Evolutionary conservation across 2,329 filamentous ascomycete genomes (phyloP).

Genomic region (Colletotrichum paranaense): DNA sequence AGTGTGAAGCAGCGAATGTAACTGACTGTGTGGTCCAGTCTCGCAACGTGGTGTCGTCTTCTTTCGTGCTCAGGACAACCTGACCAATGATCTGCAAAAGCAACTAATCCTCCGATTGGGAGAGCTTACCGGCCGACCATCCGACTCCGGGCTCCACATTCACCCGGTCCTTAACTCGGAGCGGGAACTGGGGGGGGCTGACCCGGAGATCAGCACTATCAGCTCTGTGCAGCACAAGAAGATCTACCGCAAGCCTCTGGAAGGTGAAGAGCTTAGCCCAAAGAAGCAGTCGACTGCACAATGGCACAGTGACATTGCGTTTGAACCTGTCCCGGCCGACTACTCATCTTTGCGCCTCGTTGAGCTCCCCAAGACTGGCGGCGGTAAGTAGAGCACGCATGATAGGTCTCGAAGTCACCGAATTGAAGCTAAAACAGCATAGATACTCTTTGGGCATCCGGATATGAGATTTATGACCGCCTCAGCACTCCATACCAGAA

Average conservation of each 20-base stretch:
- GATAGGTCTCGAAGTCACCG: not conserved
- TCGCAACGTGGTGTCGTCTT: slow-evolving; percentile 74
- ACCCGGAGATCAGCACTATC: slow-evolving; percentile 70
- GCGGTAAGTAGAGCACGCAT: slow-evolving; percentile 40
- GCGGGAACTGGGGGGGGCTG: slow-evolving; percentile 62
- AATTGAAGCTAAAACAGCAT: not conserved
- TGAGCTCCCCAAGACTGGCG: slow-evolving; percentile 65
- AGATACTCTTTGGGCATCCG: slow-evolving; percentile 72
- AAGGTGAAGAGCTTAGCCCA: slow-evolving; percentile 41
- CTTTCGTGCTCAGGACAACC: slow-evolving; percentile 68
- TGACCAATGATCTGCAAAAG: slow-evolving; percentile 71
- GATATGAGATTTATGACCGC: slow-evolving; percentile 70
- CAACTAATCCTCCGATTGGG: slow-evolving; percentile 68
- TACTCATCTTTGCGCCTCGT: slow-evolving; percentile 70
- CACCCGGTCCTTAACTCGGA: slow-evolving; percentile 68
- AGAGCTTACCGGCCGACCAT: slow-evolving; percentile 67
- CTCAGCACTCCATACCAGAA: slow-evolving; percentile 61
- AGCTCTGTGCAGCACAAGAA: slow-evolving; percentile 60
- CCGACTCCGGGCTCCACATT: slow-evolving; percentile 68
- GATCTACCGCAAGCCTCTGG: slow-evolving; percentile 43
- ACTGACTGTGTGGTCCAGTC: slow-evolving; percentile 50
- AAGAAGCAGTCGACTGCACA: slow-evolving; percentile 45
- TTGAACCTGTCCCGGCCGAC: slow-evolving; percentile 69
- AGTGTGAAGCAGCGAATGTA: not conserved
- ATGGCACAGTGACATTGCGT: slow-evolving; percentile 68